Evolutionary conservation across 2,329 filamentous ascomycete species (phyloP).

Genomic region (Fusarium verticillioides): DNA sequence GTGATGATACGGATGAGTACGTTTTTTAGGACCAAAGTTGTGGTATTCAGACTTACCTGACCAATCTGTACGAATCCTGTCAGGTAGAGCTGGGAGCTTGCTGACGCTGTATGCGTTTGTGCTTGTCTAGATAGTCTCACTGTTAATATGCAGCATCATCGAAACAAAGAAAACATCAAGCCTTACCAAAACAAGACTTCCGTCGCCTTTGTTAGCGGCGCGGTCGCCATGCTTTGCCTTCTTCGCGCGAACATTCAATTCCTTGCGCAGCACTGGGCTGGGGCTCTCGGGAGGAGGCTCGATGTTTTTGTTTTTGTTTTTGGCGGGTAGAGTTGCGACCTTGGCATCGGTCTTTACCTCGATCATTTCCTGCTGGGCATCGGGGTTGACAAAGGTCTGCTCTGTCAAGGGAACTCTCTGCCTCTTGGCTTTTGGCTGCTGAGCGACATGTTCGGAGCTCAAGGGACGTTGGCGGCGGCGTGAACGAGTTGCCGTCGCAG

Average conservation of each 20-base stretch:
- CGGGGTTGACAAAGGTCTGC: conserved; percentile 65
- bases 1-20: conserved; percentile 30
- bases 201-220: conserved; percentile 71
- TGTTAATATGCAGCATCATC: conserved; percentile 31
- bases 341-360: conserved; percentile 67
- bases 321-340: conserved; percentile 56
- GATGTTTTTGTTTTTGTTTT: conserved; percentile 60
- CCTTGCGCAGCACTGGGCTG: conserved; percentile 56
- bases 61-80: conserved; percentile 75
- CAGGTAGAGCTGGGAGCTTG: conserved; percentile 84
- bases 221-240: conserved; percentile 72
- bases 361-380: conserved; percentile 62
- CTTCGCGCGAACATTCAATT: conserved; percentile 70
- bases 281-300: conserved; percentile 58
- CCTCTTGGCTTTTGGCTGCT: conserved; percentile 72
- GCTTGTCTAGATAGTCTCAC: conserved; percentile 70
- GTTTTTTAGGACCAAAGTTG: not conserved
- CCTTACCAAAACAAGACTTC: conserved; percentile 72
- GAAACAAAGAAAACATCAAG: conserved; percentile 1
- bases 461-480: conserved; percentile 70
- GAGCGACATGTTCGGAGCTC: conserved; percentile 64
- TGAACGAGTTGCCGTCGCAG: conserved; percentile 67
- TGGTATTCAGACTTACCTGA: conserved; percentile 64
- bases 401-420: conserved; percentile 68
- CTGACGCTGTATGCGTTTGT: conserved; percentile 87